A percentile compares a stretch with the other conserved stretches of the same genome.
These are phyloP conservation scores for Amylocystis lapponica DNA, from an alignment of 768 basidiomycete genomes.

Conservation along the genomic window DNA sequence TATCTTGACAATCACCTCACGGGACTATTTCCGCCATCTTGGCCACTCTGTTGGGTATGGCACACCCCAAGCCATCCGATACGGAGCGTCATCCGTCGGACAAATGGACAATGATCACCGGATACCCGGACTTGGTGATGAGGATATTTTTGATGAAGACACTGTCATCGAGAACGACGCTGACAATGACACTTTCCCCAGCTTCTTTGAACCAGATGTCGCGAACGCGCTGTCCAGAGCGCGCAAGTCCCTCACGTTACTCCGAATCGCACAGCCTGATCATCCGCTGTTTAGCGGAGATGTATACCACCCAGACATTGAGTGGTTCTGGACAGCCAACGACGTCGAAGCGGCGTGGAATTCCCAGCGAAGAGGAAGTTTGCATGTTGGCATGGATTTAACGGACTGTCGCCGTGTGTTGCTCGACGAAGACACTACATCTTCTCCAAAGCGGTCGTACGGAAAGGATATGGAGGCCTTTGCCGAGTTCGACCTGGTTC, in stretches of 20 bases:
- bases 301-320: constrained; percentile 22
- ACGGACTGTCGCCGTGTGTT: too few relatives aligned
- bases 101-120: too few relatives aligned
- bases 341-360: constrained; percentile 48
- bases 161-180: constrained; percentile 26
- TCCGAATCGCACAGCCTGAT: constrained; percentile 58
- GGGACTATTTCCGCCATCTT: constrained; percentile 54
- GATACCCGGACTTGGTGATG: constrained; percentile 4
- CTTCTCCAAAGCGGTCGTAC: background rate
- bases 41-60: constrained; percentile 55
- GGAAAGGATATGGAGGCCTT: constrained; percentile 1
- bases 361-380: too few relatives aligned
- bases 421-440: background rate
- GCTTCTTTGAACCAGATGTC: constrained; percentile 53
- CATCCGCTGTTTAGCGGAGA: constrained; percentile 46
- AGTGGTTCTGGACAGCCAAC: constrained; percentile 61
- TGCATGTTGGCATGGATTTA: too few relatives aligned
- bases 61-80: too few relatives aligned
- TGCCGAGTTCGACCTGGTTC: constrained; percentile 10
- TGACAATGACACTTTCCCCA: constrained; percentile 40
- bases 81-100: too few relatives aligned
- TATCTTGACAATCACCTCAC: constrained; percentile 59
- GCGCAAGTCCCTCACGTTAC: constrained; percentile 60
- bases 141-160: constrained; percentile 21
- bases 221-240: constrained; percentile 55